A percentile compares a stretch with the other conserved stretches of the same genome.
phyloP scores from a whole-genome alignment of 768 basidiomycete genomes.

The Clavulina sp. region DNA sequence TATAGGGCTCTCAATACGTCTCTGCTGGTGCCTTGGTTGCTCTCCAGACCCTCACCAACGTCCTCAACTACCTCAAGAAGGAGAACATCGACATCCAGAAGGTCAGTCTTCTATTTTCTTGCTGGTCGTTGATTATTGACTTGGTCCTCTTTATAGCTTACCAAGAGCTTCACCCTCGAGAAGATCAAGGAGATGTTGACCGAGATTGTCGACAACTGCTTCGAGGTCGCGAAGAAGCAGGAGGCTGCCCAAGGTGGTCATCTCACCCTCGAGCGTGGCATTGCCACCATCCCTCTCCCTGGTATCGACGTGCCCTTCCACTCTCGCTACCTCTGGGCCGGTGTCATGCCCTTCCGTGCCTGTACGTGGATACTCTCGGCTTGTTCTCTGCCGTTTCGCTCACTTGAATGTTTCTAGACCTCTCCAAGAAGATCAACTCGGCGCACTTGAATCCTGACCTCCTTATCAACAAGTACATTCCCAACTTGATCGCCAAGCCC shows the following conservation, averaged over 20 bases:
- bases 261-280: constrained; percentile 91
- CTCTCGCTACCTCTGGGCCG: constrained; percentile 97
- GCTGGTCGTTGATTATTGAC: background rate
- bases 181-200: constrained; percentile 92
- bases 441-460: constrained; percentile 85
- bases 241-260: constrained; percentile 70
- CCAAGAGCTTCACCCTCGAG: constrained; percentile 73
- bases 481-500: constrained; percentile 83
- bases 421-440: constrained; percentile 95
- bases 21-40: constrained; percentile 93
- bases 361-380: constrained; percentile 37
- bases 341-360: constrained; percentile 91
- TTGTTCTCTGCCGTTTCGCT: background rate
- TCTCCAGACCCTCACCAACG: constrained; percentile 86
- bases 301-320: constrained; percentile 99
- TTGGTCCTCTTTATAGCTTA: constrained; percentile 35
- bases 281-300: constrained; percentile 85
- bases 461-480: constrained; percentile 89
- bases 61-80: constrained; percentile 88
- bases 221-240: constrained; percentile 58
- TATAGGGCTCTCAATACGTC: constrained; percentile 96
- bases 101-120: constrained; percentile 24
- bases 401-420: constrained; percentile 30
- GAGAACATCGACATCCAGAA: constrained; percentile 89
- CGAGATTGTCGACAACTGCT: constrained; percentile 77